Conservation (phyloP, 805 yeast species). For the Candida multigemmis region DNA sequence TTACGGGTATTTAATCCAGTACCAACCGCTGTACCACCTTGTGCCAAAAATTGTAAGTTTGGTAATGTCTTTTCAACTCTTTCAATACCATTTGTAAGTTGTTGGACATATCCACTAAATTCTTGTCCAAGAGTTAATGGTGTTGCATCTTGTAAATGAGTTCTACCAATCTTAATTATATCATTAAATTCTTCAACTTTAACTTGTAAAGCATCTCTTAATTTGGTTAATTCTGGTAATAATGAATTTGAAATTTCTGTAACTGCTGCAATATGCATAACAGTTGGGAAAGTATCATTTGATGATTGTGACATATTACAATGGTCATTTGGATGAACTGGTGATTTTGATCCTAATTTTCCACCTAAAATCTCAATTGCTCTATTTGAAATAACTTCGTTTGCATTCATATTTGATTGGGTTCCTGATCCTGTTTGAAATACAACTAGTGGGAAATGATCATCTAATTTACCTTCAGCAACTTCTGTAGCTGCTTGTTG, state of each 20-base stretch:
- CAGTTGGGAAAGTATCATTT: slow-evolving; percentile 98
- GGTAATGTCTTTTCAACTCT: slow-evolving; percentile 75
- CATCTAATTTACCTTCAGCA: slow-evolving; percentile 79
- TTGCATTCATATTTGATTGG: slow-evolving; percentile 98
- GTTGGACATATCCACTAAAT: slow-evolving; percentile 93
- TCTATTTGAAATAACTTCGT: slow-evolving; percentile 96
- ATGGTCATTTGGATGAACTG: slow-evolving; percentile 98
- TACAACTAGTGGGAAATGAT: slow-evolving; percentile 95
- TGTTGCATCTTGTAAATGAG: slow-evolving; percentile 98
- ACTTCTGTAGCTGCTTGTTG: slow-evolving; percentile 95
- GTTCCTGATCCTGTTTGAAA: slow-evolving; percentile 99
- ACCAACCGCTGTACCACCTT: slow-evolving; percentile 99
- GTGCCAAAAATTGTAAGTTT: slow-evolving; percentile 77
- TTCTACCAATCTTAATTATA: slow-evolving; percentile 97
- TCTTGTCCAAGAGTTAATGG: slow-evolving; percentile 98
- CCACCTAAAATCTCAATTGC: slow-evolving; percentile 97
- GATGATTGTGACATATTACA: slow-evolving; percentile 98
- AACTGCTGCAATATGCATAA: slow-evolving; percentile 98
- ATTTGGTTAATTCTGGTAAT: slow-evolving; percentile 69
- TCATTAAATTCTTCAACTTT: slow-evolving; percentile 78
- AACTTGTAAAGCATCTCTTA: slow-evolving; percentile 68
- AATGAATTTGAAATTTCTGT: slow-evolving; percentile 69
- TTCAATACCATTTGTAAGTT: slow-evolving; percentile 80
- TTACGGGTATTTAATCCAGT: slow-evolving; percentile 92
- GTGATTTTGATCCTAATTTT: slow-evolving; percentile 79